These are phyloP conservation scores for Wallacemonas sp. DNA, from an alignment of 208 protist genomes.

Conservation along the genomic window DNA sequence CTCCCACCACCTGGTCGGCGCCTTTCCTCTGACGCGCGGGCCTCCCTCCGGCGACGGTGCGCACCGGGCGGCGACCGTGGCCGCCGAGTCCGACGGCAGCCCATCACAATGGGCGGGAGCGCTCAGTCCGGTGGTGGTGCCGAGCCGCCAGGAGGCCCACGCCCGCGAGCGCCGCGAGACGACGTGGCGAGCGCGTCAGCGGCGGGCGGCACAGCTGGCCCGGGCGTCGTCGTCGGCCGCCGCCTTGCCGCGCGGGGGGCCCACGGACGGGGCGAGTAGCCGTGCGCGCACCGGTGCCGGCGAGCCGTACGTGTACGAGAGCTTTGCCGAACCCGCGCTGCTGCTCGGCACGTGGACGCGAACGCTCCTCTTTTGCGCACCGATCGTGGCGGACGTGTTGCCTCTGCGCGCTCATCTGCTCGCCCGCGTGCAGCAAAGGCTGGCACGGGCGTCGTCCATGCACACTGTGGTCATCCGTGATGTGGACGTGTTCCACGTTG, in stretches of 20 bases:
- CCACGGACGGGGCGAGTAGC: too few relatives aligned
- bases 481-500: slow-evolving; percentile 60
- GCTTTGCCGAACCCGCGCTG: slow-evolving; percentile 49
- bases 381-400: slow-evolving; percentile 55
- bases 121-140: not conserved
- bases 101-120: not conserved
- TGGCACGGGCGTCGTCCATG: slow-evolving; percentile 4
- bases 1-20: slow-evolving; percentile 42
- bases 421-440: slow-evolving; percentile 16
- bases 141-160: slow-evolving; percentile 6
- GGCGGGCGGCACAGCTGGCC: not conserved
- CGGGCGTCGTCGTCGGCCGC: not conserved
- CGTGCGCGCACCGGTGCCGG: too few relatives aligned
- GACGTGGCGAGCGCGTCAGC: slow-evolving; percentile 3
- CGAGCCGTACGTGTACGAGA: slow-evolving; percentile 23
- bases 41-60: too few relatives aligned
- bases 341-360: slow-evolving; percentile 56
- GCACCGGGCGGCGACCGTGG: too few relatives aligned
- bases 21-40: slow-evolving; percentile 25
- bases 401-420: slow-evolving; percentile 28
- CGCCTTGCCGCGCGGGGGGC: not conserved
- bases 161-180: slow-evolving; percentile 17
- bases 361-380: slow-evolving; percentile 62
- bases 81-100: too few relatives aligned
- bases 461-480: slow-evolving; percentile 24